phyloP scores from a whole-genome alignment of 345 rosid species.

The Aurinia saxatilis region DNA sequence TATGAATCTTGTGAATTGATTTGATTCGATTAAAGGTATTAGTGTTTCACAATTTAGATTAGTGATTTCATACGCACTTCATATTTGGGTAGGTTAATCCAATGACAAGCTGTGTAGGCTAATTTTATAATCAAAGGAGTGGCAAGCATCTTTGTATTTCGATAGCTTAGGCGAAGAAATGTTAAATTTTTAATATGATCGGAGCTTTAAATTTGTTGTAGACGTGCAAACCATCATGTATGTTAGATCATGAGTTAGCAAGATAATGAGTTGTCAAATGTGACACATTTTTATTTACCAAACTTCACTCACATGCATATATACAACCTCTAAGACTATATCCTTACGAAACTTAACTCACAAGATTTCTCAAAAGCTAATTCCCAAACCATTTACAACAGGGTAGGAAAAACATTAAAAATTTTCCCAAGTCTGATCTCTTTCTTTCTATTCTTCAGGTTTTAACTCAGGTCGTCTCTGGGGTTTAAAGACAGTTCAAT shows the following conservation, averaged over 20 bases:
- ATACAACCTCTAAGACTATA: background rate
- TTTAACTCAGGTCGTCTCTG: background rate
- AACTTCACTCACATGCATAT: background rate
- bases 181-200: background rate
- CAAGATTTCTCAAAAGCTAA: background rate
- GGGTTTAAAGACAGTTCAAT: constrained; percentile 59
- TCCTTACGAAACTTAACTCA: background rate
- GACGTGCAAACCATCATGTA: constrained; percentile 15
- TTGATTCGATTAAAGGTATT: no score
- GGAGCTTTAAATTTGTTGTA: background rate
- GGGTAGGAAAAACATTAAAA: background rate
- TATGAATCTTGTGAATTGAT: no score
- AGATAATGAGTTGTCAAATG: background rate
- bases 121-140: constrained; percentile 4
- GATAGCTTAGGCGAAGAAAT: background rate
- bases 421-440: background rate
- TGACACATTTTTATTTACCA: background rate
- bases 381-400: background rate
- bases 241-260: no score
- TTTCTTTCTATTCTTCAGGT: background rate
- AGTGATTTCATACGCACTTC: no score
- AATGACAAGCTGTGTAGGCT: background rate
- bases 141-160: constrained; percentile 2
- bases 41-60: no score
- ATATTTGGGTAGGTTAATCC: background rate